Evolutionary conservation across 495 filamentous ascomycete species (phyloP), one percentile per base, ranked within the genome.

Genomic region (Bryoglossum gracile): DNA sequence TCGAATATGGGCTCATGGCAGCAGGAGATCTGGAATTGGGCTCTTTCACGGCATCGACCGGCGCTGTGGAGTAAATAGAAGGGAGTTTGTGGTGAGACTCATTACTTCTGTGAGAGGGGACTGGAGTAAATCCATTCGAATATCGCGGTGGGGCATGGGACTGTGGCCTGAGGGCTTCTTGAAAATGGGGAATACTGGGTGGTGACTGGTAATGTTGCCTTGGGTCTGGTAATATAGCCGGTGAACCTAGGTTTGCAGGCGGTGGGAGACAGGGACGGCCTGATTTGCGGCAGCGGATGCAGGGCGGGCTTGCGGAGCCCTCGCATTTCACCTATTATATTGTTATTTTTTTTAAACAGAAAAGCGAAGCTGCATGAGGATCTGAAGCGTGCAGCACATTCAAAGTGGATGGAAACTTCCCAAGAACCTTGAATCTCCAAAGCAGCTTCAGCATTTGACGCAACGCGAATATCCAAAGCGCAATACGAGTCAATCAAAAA

Each of bases 61-160:
- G 46, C 3, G 46, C 19, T 2, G 36, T 42, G 1, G 46, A 49
- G 17, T 49, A 49, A 13, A 49, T 41, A 3, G 46, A 49, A n/a
- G 46, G 36, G 4, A 49, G 17, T 5, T 49, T 37, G 13, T 6
- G 26, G 26, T 13, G 26, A 6, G 26, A 30, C 6, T 30, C 26
- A 30, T 30, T 5, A 6, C 26, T 30, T 5, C 26, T 30, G 13
- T n/a, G n/a, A n/a, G n/a, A n/a, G n/a, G n/a, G n/a, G n/a, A 30
- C 13, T 30, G 26, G 26, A 30, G 26, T 30, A 30, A 30, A 30
- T 5, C 26, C 26, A 30, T 13, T 30, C 6, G 26, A 30, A 30
- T 30, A n/a, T n/a, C n/a, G n/a, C n/a, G n/a, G 26, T 30, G 26
- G 6, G 13, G 26, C 6, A 30, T 30, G 26, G 26, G 26, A 13